phyloP scores from a whole-genome alignment of 768 basidiomycete species.

The Mycena rebaudengoi region DNA sequence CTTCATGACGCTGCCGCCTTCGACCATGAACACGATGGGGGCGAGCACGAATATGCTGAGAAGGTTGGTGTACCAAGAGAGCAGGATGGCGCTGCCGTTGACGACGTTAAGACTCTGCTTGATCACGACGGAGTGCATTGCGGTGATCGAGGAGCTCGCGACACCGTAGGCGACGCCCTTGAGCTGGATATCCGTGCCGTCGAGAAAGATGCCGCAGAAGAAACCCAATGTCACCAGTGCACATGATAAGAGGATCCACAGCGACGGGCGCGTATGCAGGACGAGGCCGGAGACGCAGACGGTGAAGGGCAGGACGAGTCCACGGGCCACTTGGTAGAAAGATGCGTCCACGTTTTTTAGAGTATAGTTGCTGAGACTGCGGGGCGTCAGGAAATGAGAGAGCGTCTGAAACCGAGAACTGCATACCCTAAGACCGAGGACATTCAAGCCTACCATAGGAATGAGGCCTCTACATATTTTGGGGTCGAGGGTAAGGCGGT shows the following conservation, averaged over 20 bases:
- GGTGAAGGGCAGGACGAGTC: conserved; percentile 93
- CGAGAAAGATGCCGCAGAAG: conserved; percentile 87
- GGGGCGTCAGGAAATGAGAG: not conserved
- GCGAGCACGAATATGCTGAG: conserved; percentile 76
- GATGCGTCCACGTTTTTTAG: conserved; percentile 95
- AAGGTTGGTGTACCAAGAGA: conserved; percentile 94
- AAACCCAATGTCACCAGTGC: conserved; percentile 90
- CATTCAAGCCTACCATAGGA: conserved; percentile 80
- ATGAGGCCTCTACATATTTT: conserved; percentile 74
- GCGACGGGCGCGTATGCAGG: conserved; percentile 79
- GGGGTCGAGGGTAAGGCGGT: conserved; percentile 71
- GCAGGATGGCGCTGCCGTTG: conserved; percentile 81
- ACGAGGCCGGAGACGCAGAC: conserved; percentile 86
- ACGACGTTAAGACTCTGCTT: conserved; percentile 86
- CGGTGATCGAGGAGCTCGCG: conserved; percentile 85
- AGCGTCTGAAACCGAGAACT: not conserved
- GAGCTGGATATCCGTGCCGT: conserved; percentile 63
- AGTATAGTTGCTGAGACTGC: conserved; percentile 88
- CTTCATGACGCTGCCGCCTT: conserved; percentile 67
- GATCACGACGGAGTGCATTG: conserved; percentile 93
- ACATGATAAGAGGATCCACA: conserved; percentile 79
- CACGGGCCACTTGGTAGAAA: conserved; percentile 95
- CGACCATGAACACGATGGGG: conserved; percentile 80
- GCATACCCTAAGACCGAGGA: conserved; percentile 83
- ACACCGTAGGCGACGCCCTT: conserved; percentile 85